Evolutionary conservation across 2,329 filamentous ascomycete genomes (phyloP).

Genomic region (Ilyonectria destructans): DNA sequence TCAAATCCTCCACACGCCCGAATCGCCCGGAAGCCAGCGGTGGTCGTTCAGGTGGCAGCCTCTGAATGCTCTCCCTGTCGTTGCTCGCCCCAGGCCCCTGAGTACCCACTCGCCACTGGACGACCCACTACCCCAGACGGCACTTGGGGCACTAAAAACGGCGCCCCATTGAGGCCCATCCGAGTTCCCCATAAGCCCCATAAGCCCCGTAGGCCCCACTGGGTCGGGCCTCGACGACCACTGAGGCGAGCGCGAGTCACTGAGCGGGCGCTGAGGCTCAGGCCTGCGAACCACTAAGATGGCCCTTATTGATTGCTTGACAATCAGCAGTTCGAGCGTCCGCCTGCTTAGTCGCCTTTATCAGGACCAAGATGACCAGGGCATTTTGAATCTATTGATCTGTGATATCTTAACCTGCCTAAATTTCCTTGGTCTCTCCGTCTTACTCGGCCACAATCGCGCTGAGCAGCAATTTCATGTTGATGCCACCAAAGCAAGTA

Average conservation of each 20-base stretch:
- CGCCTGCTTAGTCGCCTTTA: not conserved
- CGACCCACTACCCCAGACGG: slow-evolving; percentile 18
- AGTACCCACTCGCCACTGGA: slow-evolving; percentile 9
- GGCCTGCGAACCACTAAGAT: not conserved
- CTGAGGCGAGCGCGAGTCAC: not conserved
- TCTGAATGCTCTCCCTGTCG: slow-evolving; percentile 1
- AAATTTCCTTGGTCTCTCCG: too few relatives aligned
- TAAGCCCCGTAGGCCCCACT: not conserved
- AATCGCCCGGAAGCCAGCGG: not conserved
- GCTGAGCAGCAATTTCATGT: not conserved
- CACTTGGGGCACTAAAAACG: slow-evolving; percentile 13
- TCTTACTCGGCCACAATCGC: too few relatives aligned
- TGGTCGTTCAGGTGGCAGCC: not conserved
- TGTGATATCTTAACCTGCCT: too few relatives aligned
- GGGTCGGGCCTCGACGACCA: not conserved
- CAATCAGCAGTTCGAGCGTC: not conserved
- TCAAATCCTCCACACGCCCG: not conserved
- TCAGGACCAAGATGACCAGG: not conserved
- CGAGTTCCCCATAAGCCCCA: slow-evolving; percentile 4
- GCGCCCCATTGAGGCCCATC: slow-evolving; percentile 6
- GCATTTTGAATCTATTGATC: not conserved
- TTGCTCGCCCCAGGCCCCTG: slow-evolving; percentile 11
- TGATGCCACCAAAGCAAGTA: not conserved
- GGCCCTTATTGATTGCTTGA: not conserved
- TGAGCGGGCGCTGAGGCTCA: slow-evolving; percentile 9